These are phyloP conservation scores for Inga laurina DNA, from an alignment of 306 rosid species.

Conservation along the genomic window DNA sequence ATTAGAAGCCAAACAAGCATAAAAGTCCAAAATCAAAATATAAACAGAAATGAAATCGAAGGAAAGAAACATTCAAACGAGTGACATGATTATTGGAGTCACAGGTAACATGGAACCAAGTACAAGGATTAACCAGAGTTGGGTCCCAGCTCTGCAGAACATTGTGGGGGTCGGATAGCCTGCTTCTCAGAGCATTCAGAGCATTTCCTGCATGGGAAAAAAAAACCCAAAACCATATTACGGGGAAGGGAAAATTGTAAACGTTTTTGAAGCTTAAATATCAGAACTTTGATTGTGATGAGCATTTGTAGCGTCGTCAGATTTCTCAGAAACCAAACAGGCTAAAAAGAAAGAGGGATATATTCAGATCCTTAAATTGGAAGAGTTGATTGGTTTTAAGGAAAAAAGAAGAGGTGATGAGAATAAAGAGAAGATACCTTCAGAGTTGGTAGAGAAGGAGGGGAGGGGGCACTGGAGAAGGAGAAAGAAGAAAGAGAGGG, in stretches of 20 bases:
- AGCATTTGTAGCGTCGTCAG: not conserved
- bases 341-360: not conserved
- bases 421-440: conserved; percentile 38
- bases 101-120: conserved; percentile 96
- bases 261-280: not conserved
- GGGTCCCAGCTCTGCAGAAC: conserved; percentile 99
- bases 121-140: conserved; percentile 96
- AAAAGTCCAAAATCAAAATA: not conserved
- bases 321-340: conserved; percentile 9
- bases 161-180: conserved; percentile 72
- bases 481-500: conserved; percentile 32
- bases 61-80: conserved; percentile 66
- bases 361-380: not conserved
- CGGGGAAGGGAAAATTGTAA: not conserved
- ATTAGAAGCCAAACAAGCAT: conserved; percentile 9
- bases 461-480: conserved; percentile 37
- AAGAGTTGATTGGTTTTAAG: not conserved
- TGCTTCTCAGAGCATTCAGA: conserved; percentile 75
- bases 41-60: not conserved
- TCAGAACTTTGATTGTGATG: not conserved
- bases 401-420: not conserved
- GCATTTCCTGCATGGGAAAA: conserved; percentile 67
- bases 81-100: conserved; percentile 72
- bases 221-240: not conserved
- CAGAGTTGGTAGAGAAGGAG: conserved; percentile 43